Evolutionary conservation across 768 basidiomycete genomes (phyloP).

Genomic region (Hemileccinum impolitum): DNA sequence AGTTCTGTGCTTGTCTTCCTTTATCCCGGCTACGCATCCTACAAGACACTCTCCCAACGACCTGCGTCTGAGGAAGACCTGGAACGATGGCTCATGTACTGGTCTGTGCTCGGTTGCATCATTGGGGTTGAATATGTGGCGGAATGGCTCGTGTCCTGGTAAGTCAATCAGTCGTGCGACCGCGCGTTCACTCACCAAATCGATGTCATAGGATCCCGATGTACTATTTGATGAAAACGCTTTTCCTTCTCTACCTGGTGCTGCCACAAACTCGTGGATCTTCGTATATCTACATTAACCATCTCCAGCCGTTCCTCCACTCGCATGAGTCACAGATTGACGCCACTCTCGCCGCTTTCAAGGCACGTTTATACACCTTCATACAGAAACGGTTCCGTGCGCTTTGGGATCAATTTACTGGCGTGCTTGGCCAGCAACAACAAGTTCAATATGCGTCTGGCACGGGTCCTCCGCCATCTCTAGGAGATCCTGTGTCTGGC

Average conservation of each 20-base stretch:
- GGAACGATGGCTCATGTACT: slow-evolving; percentile 97
- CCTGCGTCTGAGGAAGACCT: slow-evolving; percentile 81
- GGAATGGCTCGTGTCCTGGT: slow-evolving; percentile 90
- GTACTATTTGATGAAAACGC: slow-evolving; percentile 77
- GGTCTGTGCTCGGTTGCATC: slow-evolving; percentile 85
- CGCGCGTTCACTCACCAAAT: slow-evolving; percentile 8
- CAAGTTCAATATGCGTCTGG: slow-evolving; percentile 21
- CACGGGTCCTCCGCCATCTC: slow-evolving; percentile 39
- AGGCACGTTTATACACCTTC: slow-evolving; percentile 56
- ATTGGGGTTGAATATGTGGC: slow-evolving; percentile 78
- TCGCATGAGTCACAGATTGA: slow-evolving; percentile 86
- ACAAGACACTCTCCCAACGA: slow-evolving; percentile 87
- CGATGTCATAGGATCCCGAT: slow-evolving; percentile 71
- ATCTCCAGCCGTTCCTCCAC: slow-evolving; percentile 81
- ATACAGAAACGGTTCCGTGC: slow-evolving; percentile 60
- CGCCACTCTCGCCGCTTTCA: slow-evolving; percentile 63
- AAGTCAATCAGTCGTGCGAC: slow-evolving; percentile 26
- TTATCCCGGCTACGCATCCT: slow-evolving; percentile 95
- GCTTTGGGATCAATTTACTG: slow-evolving; percentile 63
- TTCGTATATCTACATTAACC: slow-evolving; percentile 74
- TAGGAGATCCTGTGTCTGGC: slow-evolving; percentile 55
- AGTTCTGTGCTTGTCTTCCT: slow-evolving; percentile 79
- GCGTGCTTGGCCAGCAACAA: slow-evolving; percentile 45
- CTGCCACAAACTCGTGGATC: slow-evolving; percentile 89
- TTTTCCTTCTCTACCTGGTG: slow-evolving; percentile 86